These are phyloP conservation scores for Hypoxylon trugodes DNA, from an alignment of 495 filamentous ascomycete species.

Conservation along the genomic window DNA sequence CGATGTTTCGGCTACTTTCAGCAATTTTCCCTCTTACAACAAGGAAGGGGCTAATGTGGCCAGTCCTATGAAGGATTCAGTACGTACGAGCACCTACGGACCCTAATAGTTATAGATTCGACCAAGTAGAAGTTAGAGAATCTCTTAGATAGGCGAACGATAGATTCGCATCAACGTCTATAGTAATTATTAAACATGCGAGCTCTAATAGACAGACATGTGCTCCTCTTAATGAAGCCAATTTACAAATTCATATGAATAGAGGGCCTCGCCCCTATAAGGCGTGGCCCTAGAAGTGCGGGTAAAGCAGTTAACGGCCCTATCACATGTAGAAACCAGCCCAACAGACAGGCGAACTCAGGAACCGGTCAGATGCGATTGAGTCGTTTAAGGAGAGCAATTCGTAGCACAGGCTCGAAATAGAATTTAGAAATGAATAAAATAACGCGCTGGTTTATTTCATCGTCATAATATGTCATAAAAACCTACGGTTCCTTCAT, in stretches of 20 bases:
- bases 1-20: slow-evolving; percentile 10
- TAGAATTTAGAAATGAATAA: slow-evolving; percentile 11
- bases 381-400: slow-evolving; percentile 28
- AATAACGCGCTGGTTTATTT: slow-evolving; percentile 5
- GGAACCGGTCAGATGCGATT: slow-evolving; percentile 32
- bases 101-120: slow-evolving; percentile 13
- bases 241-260: slow-evolving; percentile 41
- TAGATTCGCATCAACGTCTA: slow-evolving; percentile 12
- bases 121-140: slow-evolving; percentile 15
- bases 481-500: not conserved
- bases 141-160: slow-evolving; percentile 13
- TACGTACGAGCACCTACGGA: slow-evolving; percentile 12
- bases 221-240: slow-evolving; percentile 39
- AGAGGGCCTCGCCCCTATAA: slow-evolving; percentile 37
- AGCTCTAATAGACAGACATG: slow-evolving; percentile 24
- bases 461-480: slow-evolving; percentile 5
- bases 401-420: slow-evolving; percentile 10
- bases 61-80: not conserved
- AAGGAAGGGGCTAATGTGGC: slow-evolving; percentile 18
- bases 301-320: slow-evolving; percentile 29
- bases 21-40: slow-evolving; percentile 41
- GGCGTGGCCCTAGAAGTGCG: slow-evolving; percentile 9
- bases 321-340: slow-evolving; percentile 14
- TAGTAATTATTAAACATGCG: slow-evolving; percentile 27
- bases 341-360: slow-evolving; percentile 19